Percentiles rank a stretch among this genome's conserved stretches.
phyloP scores from a whole-genome alignment of 1,284 basidiomycete species.

The Athelia psychrophila region DNA sequence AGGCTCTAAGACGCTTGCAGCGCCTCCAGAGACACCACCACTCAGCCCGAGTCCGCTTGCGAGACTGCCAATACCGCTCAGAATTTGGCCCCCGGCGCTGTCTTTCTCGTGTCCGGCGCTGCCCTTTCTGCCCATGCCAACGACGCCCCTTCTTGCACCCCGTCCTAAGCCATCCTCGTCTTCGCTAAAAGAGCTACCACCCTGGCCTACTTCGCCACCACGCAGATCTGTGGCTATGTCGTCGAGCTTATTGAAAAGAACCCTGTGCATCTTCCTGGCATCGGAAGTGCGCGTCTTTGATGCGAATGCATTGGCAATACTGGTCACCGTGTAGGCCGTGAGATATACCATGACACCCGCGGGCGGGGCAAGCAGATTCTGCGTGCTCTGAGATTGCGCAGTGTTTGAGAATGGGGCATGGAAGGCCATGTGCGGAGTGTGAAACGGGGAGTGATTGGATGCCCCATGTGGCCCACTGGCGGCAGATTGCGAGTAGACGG shows the following conservation, averaged over 20 bases:
- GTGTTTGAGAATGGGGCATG: not conserved
- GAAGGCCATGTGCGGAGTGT: not conserved
- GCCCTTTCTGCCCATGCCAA: constrained; percentile 21
- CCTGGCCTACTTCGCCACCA: constrained; percentile 4
- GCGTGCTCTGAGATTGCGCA: not conserved
- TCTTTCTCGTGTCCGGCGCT: constrained; percentile 16
- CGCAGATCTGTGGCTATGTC: constrained; percentile 36
- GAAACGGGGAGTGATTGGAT: constrained; percentile 4
- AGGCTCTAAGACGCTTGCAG: constrained; percentile 31
- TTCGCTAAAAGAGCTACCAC: not conserved
- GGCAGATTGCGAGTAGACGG: constrained; percentile 23
- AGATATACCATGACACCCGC: constrained; percentile 26
- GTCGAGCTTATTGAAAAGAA: constrained; percentile 51
- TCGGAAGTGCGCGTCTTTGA: constrained; percentile 49
- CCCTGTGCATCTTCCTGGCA: constrained; percentile 59
- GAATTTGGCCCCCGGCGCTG: constrained; percentile 27
- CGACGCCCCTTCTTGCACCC: not conserved
- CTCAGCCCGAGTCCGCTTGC: constrained; percentile 36
- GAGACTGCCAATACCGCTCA: constrained; percentile 33
- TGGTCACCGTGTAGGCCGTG: constrained; percentile 44
- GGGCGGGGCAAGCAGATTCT: not conserved
- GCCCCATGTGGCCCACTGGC: constrained; percentile 10
- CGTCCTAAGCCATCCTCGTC: not conserved
- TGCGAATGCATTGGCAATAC: constrained; percentile 51
- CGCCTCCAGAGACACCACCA: constrained; percentile 22